Percentiles rank a stretch among this genome's conserved stretches.
phyloP scores from a whole-genome alignment of 768 basidiomycete species.

The Suillus subalutaceus region DNA sequence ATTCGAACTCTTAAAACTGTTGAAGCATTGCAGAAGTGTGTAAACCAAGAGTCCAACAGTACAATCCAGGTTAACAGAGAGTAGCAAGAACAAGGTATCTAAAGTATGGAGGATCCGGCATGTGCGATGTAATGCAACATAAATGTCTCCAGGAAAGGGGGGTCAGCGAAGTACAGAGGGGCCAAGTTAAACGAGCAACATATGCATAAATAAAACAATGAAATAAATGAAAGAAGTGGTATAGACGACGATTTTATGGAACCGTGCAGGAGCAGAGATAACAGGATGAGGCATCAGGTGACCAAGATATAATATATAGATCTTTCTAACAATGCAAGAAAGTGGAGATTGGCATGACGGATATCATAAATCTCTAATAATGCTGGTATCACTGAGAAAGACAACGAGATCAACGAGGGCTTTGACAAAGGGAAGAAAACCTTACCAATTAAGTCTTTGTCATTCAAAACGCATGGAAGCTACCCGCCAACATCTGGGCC shows the following conservation, averaged over 20 bases:
- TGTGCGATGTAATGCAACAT: not conserved
- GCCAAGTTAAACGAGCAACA: not conserved
- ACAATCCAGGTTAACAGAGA: conserved; percentile 10
- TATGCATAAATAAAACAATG: not conserved
- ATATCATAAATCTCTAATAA: conserved; percentile 1
- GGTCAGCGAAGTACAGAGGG: not conserved
- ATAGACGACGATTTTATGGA: conserved; percentile 16
- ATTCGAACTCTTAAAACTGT: not conserved
- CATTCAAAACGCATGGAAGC: not conserved
- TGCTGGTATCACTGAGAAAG: not conserved
- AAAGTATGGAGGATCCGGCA: not conserved
- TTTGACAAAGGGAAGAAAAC: not conserved
- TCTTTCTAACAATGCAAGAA: conserved; percentile 2
- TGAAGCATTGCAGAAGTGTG: not conserved
- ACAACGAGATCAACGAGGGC: not conserved
- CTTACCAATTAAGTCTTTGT: not conserved
- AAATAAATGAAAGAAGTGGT: conserved; percentile 11
- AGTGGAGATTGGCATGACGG: not conserved
- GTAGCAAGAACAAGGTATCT: not conserved
- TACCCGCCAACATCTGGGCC: not conserved
- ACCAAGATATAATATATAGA: not conserved
- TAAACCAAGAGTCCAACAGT: conserved; percentile 15
- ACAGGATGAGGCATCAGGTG: not conserved
- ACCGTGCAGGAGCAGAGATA: not conserved
- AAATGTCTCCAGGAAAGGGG: not conserved